Percentiles rank a stretch among this genome's conserved stretches.
Conservation (phyloP, 176 grass and related monocot genomes). For the Carex cristatella region DNA sequence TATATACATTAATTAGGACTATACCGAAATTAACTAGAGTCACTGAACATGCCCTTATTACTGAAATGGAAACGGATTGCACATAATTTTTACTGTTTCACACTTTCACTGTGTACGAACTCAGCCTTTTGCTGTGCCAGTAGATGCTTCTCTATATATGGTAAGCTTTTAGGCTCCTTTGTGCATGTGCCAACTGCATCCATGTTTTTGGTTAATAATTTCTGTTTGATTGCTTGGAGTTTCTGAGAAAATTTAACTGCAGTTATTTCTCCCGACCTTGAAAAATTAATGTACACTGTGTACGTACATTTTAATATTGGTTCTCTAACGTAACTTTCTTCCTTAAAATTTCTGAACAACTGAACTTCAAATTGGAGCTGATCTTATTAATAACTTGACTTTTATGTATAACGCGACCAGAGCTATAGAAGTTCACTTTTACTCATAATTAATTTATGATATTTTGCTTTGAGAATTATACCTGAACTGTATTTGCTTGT, state of each 20-base stretch:
- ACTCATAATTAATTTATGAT: background rate
- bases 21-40: too few species aligned
- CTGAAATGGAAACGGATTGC: constrained; percentile 3
- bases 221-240: constrained; percentile 6
- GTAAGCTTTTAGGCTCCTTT: constrained; percentile 12
- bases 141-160: constrained; percentile 25
- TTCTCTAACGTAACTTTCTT: background rate
- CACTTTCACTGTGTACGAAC: background rate
- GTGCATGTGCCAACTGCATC: constrained; percentile 17
- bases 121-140: constrained; percentile 8
- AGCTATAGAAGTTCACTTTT: too few species aligned
- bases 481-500: background rate
- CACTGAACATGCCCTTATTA: too few species aligned
- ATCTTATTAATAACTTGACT: background rate
- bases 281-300: background rate
- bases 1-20: too few species aligned
- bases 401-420: background rate
- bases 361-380: background rate
- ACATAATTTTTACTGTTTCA: constrained; percentile 19
- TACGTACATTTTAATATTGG: too few species aligned
- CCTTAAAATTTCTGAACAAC: background rate
- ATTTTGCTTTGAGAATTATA: background rate
- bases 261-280: background rate
- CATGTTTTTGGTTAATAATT: background rate
- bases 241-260: background rate